Base-by-base conservation (phyloP, 1,284 basidiomycete species). In the Fomitopsis pinicola region DNA sequence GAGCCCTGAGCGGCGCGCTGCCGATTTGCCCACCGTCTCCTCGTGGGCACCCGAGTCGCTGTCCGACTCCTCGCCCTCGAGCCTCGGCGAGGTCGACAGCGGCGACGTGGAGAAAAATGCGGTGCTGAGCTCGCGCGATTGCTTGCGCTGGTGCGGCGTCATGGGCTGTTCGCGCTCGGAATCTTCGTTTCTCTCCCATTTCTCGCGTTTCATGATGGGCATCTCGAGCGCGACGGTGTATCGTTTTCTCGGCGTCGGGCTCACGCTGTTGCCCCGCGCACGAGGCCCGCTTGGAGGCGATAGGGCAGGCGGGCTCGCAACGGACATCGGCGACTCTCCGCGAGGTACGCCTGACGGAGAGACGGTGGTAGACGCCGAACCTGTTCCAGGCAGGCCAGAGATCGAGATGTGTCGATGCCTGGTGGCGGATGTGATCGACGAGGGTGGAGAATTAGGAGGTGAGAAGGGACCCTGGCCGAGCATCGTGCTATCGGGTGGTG, bases 191-290 rank as follows among this genome's bases (percentile, higher is more conserved):
- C 28, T 15, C 48, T 50, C 28, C 5, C 48, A 26, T 26, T 50
- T 33, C 28, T 22, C 73, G 10, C 65, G 71, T 53, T 73, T 77
- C 55, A 82, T 79, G 62, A 89, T 84, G 0, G 87, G 87, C 5
- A 82, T 85, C 15, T 91, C 91, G 0, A 93, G 79, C 1, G 91
- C 90, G 50, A 92, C 89, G 0, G 91, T 92, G 69, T 93, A 92
- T 40, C 91, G 79, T 68, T 93, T 93, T 53, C 88, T 76, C 1
- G 89, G 88, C 0, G 89, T 90, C 1, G 89, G 89, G 64, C 87
- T 89, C 35, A 86, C 78, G 61, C 80, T 89, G 1, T 78, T 72
- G 14, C 78, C 78, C 1, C 72, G 69, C 45, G 73, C 59, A 3
- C 71, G 65, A 42, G 72, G 75, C 9, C 73, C 66, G 48, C 68